phyloP scores from a whole-genome alignment of 2,329 filamentous ascomycete genomes.

The Trichophyton mentagrophytes region DNA sequence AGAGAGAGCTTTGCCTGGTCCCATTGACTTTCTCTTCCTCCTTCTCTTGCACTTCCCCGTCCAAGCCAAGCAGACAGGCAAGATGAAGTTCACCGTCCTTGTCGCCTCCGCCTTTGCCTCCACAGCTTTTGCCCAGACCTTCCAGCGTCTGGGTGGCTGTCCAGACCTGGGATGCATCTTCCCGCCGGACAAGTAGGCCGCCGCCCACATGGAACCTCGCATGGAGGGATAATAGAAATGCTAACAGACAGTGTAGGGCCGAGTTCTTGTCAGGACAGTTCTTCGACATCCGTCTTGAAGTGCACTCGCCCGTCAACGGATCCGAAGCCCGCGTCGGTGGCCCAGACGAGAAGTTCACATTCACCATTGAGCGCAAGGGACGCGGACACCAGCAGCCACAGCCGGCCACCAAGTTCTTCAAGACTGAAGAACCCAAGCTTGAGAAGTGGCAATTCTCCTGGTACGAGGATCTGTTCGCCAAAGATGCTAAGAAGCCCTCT shows the following conservation, averaged over 20 bases:
- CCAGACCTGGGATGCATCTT: slow-evolving; percentile 45
- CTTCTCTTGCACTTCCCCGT: neutral
- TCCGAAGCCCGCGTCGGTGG: slow-evolving; percentile 62
- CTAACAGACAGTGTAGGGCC: slow-evolving; percentile 33
- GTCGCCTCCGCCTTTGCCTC: slow-evolving; percentile 18
- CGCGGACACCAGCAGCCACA: slow-evolving; percentile 29
- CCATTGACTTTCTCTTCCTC: neutral
- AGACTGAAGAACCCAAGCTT: slow-evolving; percentile 54
- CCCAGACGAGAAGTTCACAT: slow-evolving; percentile 57
- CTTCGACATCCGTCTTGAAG: slow-evolving; percentile 72
- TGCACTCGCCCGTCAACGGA: slow-evolving; percentile 70
- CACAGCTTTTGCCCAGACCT: slow-evolving; percentile 37
- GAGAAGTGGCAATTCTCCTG: slow-evolving; percentile 77
- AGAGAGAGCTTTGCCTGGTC: neutral
- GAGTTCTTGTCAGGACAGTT: slow-evolving; percentile 75
- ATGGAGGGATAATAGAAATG: neutral
- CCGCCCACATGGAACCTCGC: neutral
- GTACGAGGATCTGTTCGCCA: slow-evolving; percentile 72
- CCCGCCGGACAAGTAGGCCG: slow-evolving; percentile 43
- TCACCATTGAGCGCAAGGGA: slow-evolving; percentile 58
- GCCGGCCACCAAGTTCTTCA: slow-evolving; percentile 54
- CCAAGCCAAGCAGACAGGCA: neutral
- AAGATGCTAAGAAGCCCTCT: slow-evolving; percentile 55
- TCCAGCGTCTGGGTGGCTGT: slow-evolving; percentile 43
- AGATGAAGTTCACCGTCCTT: slow-evolving; percentile 20